Evolutionary conservation across 805 yeast species (phyloP), one percentile per base, ranked within the genome.

Genomic region (Teunomyces atbi): DNA sequence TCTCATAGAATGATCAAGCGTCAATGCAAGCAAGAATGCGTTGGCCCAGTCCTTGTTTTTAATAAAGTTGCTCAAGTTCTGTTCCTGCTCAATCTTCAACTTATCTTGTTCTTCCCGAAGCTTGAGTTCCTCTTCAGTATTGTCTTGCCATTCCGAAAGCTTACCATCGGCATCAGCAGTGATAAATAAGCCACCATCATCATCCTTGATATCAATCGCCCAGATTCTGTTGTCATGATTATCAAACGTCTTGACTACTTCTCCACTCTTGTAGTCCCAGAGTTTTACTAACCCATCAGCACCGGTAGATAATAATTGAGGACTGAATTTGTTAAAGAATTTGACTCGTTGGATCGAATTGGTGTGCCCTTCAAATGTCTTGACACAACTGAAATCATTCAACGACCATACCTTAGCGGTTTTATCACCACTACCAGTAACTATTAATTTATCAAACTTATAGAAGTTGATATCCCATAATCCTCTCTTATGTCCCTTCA

Each of bases 81-180:
- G 99, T 57, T 92, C 97, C 64, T 89, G 86, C 64, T 92, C 98
- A 21, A 94, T 81, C 45, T 72, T 76, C 45, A 65, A 48, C 53
- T 80, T 82, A 45, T 71, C 78, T 42, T 78, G 55, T 33, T 52
- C 79, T 50, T 78, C 82, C 45, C 78, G 81, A 45, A 71, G 68
- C 43, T 69, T 79, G 46, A 75, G 72, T 44, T 82, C 78, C 60
- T 86, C 92, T 45, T 83, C 90, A 1, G 96, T 87, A 57, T 84
- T 83, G 65, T 94, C 98, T 45, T 74, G 73, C 99, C 99, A 94
- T 34, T 89, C 73, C 42, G 89, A 86, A 53, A 94, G 79, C 20
- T 89, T 84, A 45, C 97, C 96, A 65, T 94, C 98, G 1, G 97
- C 97, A 65, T 94, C 98, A 0, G 97, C 98, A 48, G 88, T 81